Percentiles rank a stretch among this genome's conserved stretches.
Conservation (phyloP, 2,329 filamentous ascomycete species). For the Ascochyta rabiei region DNA sequence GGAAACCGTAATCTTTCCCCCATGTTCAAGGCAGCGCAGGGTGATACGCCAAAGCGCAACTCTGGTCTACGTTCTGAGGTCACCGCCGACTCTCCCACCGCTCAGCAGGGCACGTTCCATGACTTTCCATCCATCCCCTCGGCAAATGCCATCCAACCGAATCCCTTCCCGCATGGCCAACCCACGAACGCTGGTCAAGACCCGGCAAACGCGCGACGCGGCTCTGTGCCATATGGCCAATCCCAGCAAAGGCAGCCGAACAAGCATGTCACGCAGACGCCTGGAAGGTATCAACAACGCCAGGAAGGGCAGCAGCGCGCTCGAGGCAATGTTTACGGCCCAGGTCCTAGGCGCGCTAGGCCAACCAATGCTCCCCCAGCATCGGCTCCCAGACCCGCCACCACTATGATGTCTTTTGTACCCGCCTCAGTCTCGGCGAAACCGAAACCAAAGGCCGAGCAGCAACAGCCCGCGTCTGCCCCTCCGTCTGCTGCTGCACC, state of each 20-base stretch:
- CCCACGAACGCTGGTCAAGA: slow-evolving; percentile 23
- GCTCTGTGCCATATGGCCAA: slow-evolving; percentile 35
- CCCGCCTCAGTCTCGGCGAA: slow-evolving; percentile 47
- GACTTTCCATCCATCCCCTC: slow-evolving; percentile 33
- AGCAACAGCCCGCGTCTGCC: slow-evolving; percentile 30
- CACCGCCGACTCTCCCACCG: slow-evolving; percentile 39
- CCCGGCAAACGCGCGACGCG: slow-evolving; percentile 26
- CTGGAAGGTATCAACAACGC: slow-evolving; percentile 33
- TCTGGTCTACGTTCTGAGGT: slow-evolving; percentile 54
- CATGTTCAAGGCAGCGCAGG: slow-evolving; percentile 55
- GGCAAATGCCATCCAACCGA: slow-evolving; percentile 25
- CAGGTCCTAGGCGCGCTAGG: slow-evolving; percentile 16
- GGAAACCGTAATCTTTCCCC: slow-evolving; percentile 58
- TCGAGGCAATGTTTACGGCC: slow-evolving; percentile 19
- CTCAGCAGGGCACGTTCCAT: slow-evolving; percentile 30
- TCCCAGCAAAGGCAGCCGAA: slow-evolving; percentile 33
- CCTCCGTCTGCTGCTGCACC: slow-evolving; percentile 22
- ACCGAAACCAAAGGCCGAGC: slow-evolving; percentile 22
- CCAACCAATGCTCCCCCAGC: slow-evolving; percentile 22
- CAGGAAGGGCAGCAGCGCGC: slow-evolving; percentile 31
- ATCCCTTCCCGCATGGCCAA: slow-evolving; percentile 24
- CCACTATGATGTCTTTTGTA: slow-evolving; percentile 42
- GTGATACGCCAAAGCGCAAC: slow-evolving; percentile 50
- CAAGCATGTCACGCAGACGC: slow-evolving; percentile 30
- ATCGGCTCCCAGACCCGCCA: slow-evolving; percentile 28